A percentile compares a stretch with the other conserved stretches of the same genome.
Conservation (phyloP, 257 asterid species). For the Knoxia roxburghii region DNA sequence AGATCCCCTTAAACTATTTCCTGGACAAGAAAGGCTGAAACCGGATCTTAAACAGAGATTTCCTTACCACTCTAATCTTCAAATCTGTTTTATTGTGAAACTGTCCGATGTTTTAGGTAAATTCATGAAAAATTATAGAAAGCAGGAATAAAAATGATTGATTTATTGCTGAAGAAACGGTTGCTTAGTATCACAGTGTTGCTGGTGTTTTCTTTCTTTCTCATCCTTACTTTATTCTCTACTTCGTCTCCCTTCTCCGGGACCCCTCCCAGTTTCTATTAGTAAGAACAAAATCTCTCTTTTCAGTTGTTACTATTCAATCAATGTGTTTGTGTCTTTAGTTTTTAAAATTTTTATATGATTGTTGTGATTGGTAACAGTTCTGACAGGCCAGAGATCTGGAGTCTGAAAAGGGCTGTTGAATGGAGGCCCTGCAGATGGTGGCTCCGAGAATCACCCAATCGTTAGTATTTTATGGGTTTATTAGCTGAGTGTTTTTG, state of each 20-base stretch:
- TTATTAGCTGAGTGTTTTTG: neutral
- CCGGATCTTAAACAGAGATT: conserved; percentile 9
- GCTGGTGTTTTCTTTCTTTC: conserved; percentile 33
- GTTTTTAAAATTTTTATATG: conserved; percentile 1
- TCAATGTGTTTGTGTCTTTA: neutral
- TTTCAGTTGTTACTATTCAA: neutral
- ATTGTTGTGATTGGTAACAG: conserved; percentile 26
- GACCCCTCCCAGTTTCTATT: conserved; percentile 17
- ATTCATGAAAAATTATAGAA: neutral
- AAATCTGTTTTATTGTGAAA: neutral
- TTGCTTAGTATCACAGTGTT: conserved; percentile 30
- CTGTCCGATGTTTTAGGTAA: neutral
- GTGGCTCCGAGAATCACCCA: conserved; percentile 67
- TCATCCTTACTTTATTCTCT: conserved; percentile 44
- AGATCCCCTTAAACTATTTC: neutral
- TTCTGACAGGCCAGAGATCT: conserved; percentile 57
- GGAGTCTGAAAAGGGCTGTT: conserved; percentile 65
- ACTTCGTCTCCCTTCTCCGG: conserved; percentile 43
- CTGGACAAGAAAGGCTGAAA: neutral
- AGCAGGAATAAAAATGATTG: conserved; percentile 27
- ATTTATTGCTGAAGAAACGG: conserved; percentile 56
- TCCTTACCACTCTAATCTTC: neutral
- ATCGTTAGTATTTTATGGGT: conserved; percentile 42
- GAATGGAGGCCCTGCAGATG: conserved; percentile 96
- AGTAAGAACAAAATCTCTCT: conserved; percentile 34